Evolutionary conservation across 2,329 filamentous ascomycete genomes (phyloP).

Genomic region (Ophiocordyceps polyrhachis-furcata): DNA sequence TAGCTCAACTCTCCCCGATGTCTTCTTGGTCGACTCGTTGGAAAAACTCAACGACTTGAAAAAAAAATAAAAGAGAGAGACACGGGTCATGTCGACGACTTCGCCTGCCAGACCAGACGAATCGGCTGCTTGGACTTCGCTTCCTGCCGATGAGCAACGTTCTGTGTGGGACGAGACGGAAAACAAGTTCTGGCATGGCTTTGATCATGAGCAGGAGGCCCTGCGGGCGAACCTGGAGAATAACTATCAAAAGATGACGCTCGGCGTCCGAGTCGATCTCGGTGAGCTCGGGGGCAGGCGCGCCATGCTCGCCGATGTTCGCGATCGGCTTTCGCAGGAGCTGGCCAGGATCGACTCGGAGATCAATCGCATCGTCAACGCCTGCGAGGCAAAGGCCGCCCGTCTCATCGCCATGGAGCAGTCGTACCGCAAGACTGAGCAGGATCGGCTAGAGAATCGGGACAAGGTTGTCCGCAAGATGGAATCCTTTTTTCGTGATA

Average conservation of each 20-base stretch:
- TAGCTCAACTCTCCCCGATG: not conserved
- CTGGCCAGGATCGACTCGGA: conserved; percentile 18
- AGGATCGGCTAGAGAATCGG: conserved; percentile 10
- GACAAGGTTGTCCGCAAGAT: conserved; percentile 12
- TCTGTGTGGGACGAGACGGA: conserved; percentile 19
- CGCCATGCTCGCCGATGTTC: conserved; percentile 10
- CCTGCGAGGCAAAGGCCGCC: conserved; percentile 14
- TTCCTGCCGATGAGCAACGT: conserved; percentile 13
- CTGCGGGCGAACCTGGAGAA: conserved; percentile 9
- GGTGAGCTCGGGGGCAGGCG: conserved; percentile 11
- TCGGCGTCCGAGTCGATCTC: conserved; percentile 11
- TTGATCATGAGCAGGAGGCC: conserved; percentile 8
- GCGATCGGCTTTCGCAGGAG: conserved; percentile 11
- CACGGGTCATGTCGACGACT: not conserved
- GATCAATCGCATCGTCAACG: conserved; percentile 13
- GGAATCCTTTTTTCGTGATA: conserved; percentile 15
- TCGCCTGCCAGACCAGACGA: conserved; percentile 3
- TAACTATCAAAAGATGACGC: conserved; percentile 8
- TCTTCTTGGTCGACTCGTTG: too few relatives aligned
- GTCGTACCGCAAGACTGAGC: conserved; percentile 12
- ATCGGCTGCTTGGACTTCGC: conserved; percentile 10
- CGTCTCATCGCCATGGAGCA: conserved; percentile 15
- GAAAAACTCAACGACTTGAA: too few relatives aligned
- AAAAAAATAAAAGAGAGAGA: too few relatives aligned
- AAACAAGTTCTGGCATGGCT: conserved; percentile 15